Percentiles rank a stretch among this genome's conserved stretches.
phyloP scores from a whole-genome alignment of 352 stramenopile genomes.

The Globisporangium nodosum region DNA sequence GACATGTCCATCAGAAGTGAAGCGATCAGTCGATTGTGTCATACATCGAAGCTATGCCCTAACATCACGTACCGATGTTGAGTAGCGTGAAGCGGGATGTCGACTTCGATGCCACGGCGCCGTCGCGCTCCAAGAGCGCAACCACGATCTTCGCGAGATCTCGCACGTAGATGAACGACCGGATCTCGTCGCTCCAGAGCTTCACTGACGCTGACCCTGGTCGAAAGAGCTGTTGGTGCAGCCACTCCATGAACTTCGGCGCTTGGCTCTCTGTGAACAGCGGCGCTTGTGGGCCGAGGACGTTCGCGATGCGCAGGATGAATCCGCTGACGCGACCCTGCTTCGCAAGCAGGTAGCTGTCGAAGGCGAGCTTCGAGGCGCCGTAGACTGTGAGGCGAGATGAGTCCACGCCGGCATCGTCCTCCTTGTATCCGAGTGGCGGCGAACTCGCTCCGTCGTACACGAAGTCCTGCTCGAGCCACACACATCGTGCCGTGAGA shows the following conservation, averaged over 20 bases:
- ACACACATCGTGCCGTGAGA: background rate
- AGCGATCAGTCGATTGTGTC: background rate
- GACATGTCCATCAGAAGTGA: background rate
- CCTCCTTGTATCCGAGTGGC: slow-evolving; percentile 30
- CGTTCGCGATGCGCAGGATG: slow-evolving; percentile 58
- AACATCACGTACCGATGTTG: slow-evolving; percentile 39
- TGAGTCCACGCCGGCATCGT: slow-evolving; percentile 12
- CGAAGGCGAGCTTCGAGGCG: slow-evolving; percentile 44
- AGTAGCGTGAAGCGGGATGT: slow-evolving; percentile 17
- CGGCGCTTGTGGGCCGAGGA: slow-evolving; percentile 37
- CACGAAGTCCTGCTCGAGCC: slow-evolving; percentile 41
- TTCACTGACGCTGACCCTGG: slow-evolving; percentile 10
- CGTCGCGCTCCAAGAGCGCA: slow-evolving; percentile 15
- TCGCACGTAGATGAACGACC: slow-evolving; percentile 50
- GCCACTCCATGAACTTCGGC: slow-evolving; percentile 64
- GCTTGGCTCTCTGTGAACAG: slow-evolving; percentile 25
- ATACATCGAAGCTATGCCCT: background rate
- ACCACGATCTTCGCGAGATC: slow-evolving; percentile 42
- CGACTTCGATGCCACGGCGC: background rate
- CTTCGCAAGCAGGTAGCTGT: slow-evolving; percentile 23
- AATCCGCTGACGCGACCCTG: slow-evolving; percentile 7
- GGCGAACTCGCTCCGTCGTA: slow-evolving; percentile 31
- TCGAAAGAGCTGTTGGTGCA: slow-evolving; percentile 38
- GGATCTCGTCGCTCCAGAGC: slow-evolving; percentile 60
- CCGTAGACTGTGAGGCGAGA: slow-evolving; percentile 37